Conservation (phyloP, 2,329 filamentous ascomycete genomes). For the Grosmannia serpens region DNA sequence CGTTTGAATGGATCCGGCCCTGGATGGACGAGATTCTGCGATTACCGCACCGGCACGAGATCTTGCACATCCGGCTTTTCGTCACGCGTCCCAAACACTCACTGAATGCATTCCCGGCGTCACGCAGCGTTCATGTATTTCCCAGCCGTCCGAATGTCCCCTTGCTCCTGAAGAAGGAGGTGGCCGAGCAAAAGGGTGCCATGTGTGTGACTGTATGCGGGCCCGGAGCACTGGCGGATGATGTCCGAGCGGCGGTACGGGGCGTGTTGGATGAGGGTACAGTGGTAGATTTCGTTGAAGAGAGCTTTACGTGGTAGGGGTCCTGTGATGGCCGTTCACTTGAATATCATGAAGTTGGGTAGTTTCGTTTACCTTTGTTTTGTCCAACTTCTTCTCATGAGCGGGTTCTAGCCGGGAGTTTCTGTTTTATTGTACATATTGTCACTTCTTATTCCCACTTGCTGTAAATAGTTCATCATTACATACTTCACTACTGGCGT, state of each 20-base stretch:
- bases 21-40: constrained; percentile 68
- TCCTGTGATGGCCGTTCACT: neutral
- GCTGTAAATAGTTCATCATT: too few relatives aligned
- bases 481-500: too few relatives aligned
- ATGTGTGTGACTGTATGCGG: constrained; percentile 81
- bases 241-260: constrained; percentile 59
- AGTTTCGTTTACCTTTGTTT: neutral
- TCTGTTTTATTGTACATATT: too few relatives aligned
- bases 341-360: neutral
- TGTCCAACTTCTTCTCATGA: neutral
- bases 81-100: constrained; percentile 77
- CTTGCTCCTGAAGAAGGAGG: constrained; percentile 70
- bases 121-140: constrained; percentile 78
- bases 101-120: constrained; percentile 51
- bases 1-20: constrained; percentile 84
- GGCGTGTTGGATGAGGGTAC: constrained; percentile 46
- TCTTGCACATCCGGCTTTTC: constrained; percentile 80
- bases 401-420: too few relatives aligned
- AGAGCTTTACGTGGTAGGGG: constrained; percentile 59
- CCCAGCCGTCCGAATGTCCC: constrained; percentile 77
- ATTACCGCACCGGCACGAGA: constrained; percentile 69
- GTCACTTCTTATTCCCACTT: too few relatives aligned
- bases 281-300: constrained; percentile 65
- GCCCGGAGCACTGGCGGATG: constrained; percentile 62
- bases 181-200: constrained; percentile 69